Percentiles rank a stretch among this genome's conserved stretches.
These are phyloP conservation scores for Panaeolus cyanescens DNA, from an alignment of 768 basidiomycete genomes.

Conservation along the genomic window DNA sequence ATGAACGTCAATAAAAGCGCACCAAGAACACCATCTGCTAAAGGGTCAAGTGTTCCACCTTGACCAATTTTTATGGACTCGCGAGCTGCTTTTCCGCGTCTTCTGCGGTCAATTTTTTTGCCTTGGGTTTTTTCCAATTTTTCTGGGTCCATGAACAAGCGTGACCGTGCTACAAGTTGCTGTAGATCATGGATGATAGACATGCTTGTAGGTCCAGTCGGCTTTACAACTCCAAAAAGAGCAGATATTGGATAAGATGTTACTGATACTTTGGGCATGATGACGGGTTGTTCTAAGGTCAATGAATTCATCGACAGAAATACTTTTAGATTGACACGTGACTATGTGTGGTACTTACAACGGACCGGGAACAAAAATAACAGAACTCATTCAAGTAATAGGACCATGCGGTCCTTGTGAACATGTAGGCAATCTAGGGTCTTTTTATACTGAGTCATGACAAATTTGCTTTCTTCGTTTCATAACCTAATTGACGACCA, in stretches of 20 bases:
- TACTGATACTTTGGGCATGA: slow-evolving; percentile 43
- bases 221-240: slow-evolving; percentile 88
- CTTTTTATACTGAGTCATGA: too few species aligned
- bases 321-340: too few species aligned
- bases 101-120: slow-evolving; percentile 41
- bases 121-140: slow-evolving; percentile 55
- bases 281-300: too few species aligned
- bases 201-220: slow-evolving; percentile 94
- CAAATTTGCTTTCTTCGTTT: too few species aligned
- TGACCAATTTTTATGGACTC: slow-evolving; percentile 82
- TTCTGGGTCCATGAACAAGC: slow-evolving; percentile 72
- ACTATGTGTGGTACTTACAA: too few species aligned
- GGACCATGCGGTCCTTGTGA: too few species aligned
- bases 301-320: too few species aligned
- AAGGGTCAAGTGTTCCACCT: slow-evolving; percentile 94
- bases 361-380: too few species aligned
- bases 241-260: slow-evolving; percentile 69
- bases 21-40: slow-evolving; percentile 96
- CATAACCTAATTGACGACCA: too few species aligned
- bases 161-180: slow-evolving; percentile 72
- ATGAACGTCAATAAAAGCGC: slow-evolving; percentile 19
- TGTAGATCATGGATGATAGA: slow-evolving; percentile 84
- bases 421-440: too few species aligned
- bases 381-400: too few species aligned
- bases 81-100: slow-evolving; percentile 44